Evolutionary conservation across 495 filamentous ascomycete genomes (phyloP), one percentile per base, ranked within the genome.

Genomic region (Lindgomyces ingoldianus): DNA sequence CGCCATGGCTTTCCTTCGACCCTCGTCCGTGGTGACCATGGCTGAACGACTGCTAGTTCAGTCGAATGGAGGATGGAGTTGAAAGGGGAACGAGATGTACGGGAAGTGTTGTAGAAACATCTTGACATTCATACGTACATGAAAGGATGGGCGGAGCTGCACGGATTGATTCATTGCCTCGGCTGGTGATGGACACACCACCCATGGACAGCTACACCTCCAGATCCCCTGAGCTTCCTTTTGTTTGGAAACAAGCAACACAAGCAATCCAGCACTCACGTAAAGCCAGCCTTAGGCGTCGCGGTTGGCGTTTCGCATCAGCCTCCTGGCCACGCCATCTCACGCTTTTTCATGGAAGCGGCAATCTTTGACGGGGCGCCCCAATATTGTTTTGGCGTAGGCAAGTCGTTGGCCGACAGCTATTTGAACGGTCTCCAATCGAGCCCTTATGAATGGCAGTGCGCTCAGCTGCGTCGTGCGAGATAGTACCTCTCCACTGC

Each of bases 221-320:
- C 30, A 44, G 16, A 24, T 27, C n/a, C 33, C 33, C 16, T 18
- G 53, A 25, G 36, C 11, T 14, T 18, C 26, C 27, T 44, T 42
- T 22, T 57, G 53, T 57, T 57, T 57, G n/a, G 53, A 57, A 57
- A 57, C 53, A 57, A 21, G 3, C 2, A 33, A 2, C 33, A n/a
- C 11, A 9, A 48, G 45, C 19, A n/a, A n/a, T n/a, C n/a, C n/a
- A n/a, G n/a, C 33, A 39, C 6, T 52, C 48, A 3, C 48, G 26
- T 22, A 22, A 3, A 27, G 8, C 48, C 6, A 52, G 48, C 48
- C 22, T 52, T 22, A 52, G 48, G 12, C 10, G 19, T 18, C 22
- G 14, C 19, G 25, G 25, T 18, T 24, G 10, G 48, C 19, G 48
- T 52, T 29, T 52, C 48, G 22, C 9, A 10, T 16, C 48, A 22